Percentiles rank a stretch among this genome's conserved stretches.
phyloP scores from a whole-genome alignment of 805 yeast genomes.

The Starmerella ratchasimensis region DNA sequence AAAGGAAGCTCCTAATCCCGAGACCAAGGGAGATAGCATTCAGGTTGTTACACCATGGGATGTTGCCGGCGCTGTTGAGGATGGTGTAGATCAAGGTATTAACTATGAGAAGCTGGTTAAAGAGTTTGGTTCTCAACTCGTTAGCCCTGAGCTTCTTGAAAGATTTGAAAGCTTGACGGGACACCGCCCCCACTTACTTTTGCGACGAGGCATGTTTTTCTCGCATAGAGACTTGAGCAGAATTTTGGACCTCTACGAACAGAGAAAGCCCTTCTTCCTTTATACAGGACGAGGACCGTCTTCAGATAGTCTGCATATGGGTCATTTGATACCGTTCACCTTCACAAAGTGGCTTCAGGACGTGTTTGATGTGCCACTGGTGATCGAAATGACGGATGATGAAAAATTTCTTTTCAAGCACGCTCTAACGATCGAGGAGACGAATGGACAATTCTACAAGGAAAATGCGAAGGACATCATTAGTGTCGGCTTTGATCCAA shows the following conservation, averaged over 20 bases:
- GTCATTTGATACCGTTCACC: slow-evolving; percentile 89
- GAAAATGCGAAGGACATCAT: slow-evolving; percentile 88
- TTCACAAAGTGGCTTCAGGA: slow-evolving; percentile 98
- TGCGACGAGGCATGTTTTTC: slow-evolving; percentile 84
- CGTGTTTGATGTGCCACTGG: slow-evolving; percentile 90
- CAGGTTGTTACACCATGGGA: slow-evolving; percentile 93
- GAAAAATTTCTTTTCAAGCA: slow-evolving; percentile 93
- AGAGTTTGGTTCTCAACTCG: slow-evolving; percentile 73
- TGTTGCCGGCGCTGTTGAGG: slow-evolving; percentile 95
- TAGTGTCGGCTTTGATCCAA: slow-evolving; percentile 86
- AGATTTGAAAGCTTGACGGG: slow-evolving; percentile 79
- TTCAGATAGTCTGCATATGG: slow-evolving; percentile 85
- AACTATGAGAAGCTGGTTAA: slow-evolving; percentile 79
- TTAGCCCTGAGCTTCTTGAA: slow-evolving; percentile 53
- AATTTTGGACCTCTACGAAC: slow-evolving; percentile 80
- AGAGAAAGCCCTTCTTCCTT: slow-evolving; percentile 86
- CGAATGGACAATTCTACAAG: slow-evolving; percentile 51
- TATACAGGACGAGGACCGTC: slow-evolving; percentile 98
- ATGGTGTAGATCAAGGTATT: slow-evolving; percentile 79
- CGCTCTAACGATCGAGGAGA: slow-evolving; percentile 76
- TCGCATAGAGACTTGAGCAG: slow-evolving; percentile 54
- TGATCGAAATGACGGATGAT: slow-evolving; percentile 88
- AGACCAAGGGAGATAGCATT: slow-evolving; percentile 4
- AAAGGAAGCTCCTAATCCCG: not conserved
- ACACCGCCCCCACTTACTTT: slow-evolving; percentile 74